Conservation (phyloP, 768 basidiomycete genomes). For the Leccinellum luteum region DNA sequence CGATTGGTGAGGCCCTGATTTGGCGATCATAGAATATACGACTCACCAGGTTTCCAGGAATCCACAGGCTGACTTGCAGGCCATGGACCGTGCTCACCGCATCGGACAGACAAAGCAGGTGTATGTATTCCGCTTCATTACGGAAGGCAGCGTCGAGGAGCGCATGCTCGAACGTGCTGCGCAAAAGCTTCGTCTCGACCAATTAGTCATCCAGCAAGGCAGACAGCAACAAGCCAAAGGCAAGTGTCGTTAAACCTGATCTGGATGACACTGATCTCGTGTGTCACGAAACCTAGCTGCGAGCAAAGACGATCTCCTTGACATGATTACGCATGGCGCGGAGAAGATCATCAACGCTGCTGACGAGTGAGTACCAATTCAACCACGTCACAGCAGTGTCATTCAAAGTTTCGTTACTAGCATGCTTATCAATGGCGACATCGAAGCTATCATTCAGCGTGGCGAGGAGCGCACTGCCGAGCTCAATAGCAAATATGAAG, state of each 20-base stretch:
- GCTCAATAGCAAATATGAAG: slow-evolving; percentile 90
- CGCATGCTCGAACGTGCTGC: slow-evolving; percentile 89
- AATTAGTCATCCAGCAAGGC: slow-evolving; percentile 96
- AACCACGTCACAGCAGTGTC: background rate
- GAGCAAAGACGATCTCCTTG: slow-evolving; percentile 92
- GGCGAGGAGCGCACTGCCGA: slow-evolving; percentile 90
- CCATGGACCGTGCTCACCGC: slow-evolving; percentile 97
- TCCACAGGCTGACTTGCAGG: slow-evolving; percentile 97
- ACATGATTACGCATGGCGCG: slow-evolving; percentile 98
- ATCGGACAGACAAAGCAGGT: slow-evolving; percentile 94
- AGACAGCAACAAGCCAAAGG: slow-evolving; percentile 80
- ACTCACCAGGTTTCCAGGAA: slow-evolving; percentile 57
- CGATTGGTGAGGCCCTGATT: slow-evolving; percentile 68
- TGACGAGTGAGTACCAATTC: slow-evolving; percentile 56
- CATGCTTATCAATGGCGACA: slow-evolving; percentile 79
- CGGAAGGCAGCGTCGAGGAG: slow-evolving; percentile 86
- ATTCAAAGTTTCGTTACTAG: slow-evolving; percentile 35
- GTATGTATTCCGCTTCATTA: slow-evolving; percentile 84
- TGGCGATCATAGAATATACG: background rate
- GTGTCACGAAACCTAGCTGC: slow-evolving; percentile 51
- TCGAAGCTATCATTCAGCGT: slow-evolving; percentile 87
- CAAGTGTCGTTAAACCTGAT: slow-evolving; percentile 26
- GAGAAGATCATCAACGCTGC: slow-evolving; percentile 89
- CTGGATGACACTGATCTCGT: background rate
- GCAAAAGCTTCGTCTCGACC: slow-evolving; percentile 92